Base-by-base conservation (phyloP, 2,329 filamentous ascomycete genomes). In the Fusarium kyushuense region DNA sequence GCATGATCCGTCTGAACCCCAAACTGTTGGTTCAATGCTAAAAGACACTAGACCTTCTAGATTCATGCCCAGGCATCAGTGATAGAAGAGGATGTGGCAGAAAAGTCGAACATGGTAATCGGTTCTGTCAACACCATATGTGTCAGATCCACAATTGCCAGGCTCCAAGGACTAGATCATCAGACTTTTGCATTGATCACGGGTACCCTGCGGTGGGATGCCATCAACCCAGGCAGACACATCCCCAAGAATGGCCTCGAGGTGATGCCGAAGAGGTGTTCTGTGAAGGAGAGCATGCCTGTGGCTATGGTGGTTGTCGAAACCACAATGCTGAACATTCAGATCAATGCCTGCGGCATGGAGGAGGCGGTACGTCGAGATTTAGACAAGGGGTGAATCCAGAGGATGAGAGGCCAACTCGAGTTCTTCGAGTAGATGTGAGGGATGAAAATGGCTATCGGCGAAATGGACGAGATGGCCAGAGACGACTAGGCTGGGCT, bases 91-190 rank as follows among this genome's bases (percentile, higher is more conserved):
- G 49, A 21, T 71, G 70, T 41, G 58, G 56, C 19, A 42, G 52
- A 46, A 49, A 52, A 19, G 53, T 41, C 13, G 64, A 69, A 43
- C 27, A 17, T 48, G 63, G 45, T 17, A 52, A 36, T 19, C 38
- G 46, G 41, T 59, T 52, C 43, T 75, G 72, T 43, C 63, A 64
- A 11, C 63, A 54, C 33, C 74, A 75, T 46, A 41, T 72, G 49
- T 77, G 75, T 60, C 65, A 64, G 17, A 46, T 65, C 27, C 66
- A 60, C 19, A 55, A 63, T 38, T 77, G 75, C 40, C 54, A 33
- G 23, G 61, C 65, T 27, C 17, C 62, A 21, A 54, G 51, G 40
- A 49, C 54, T 16, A 43, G 55, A 17, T 57, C 55, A 21, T 72
- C 67, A 13, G 68, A 70, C 33, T 59, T 69, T 27, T 72, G 72